These are phyloP conservation scores for Thalassiosira hispida DNA, from an alignment of 352 stramenopile genomes.

Conservation along the genomic window DNA sequence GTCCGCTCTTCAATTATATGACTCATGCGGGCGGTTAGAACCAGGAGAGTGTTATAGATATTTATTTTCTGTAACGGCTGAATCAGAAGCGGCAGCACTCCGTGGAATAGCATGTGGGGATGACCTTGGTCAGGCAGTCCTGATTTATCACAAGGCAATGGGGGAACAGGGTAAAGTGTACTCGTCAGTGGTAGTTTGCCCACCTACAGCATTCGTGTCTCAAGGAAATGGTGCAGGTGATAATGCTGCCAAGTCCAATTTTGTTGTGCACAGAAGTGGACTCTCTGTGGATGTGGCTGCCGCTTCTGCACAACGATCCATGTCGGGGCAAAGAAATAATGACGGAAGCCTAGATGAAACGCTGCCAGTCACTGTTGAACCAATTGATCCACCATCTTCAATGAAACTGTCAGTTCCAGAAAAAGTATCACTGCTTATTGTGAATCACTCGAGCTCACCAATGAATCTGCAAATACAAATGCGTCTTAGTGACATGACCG, in stretches of 20 bases:
- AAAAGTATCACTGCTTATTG: slow-evolving; percentile 70
- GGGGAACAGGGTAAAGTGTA: slow-evolving; percentile 70
- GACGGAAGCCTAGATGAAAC: slow-evolving; percentile 52
- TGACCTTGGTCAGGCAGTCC: slow-evolving; percentile 66
- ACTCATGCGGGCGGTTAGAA: slow-evolving; percentile 64
- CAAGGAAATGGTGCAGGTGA: slow-evolving; percentile 2
- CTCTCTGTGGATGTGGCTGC: slow-evolving; percentile 78
- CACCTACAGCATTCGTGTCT: slow-evolving; percentile 34
- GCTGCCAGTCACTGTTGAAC: slow-evolving; percentile 80
- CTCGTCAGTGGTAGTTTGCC: slow-evolving; percentile 63
- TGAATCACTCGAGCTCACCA: slow-evolving; percentile 73
- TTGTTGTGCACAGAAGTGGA: slow-evolving; percentile 71
- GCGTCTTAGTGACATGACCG: slow-evolving; percentile 62
- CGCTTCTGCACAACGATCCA: slow-evolving; percentile 51
- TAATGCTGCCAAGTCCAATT: slow-evolving; percentile 41
- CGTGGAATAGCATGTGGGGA: slow-evolving; percentile 74
- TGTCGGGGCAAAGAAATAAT: slow-evolving; percentile 29
- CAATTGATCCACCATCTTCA: slow-evolving; percentile 70
- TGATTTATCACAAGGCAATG: slow-evolving; percentile 78
- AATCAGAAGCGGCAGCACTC: slow-evolving; percentile 49
- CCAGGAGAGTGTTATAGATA: slow-evolving; percentile 67
- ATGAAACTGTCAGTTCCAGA: slow-evolving; percentile 61
- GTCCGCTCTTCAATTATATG: slow-evolving; percentile 60
- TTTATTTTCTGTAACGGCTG: slow-evolving; percentile 69
- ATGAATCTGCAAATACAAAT: slow-evolving; percentile 81